phyloP scores from a whole-genome alignment of 306 rosid genomes.

The Vigna angularis region DNA sequence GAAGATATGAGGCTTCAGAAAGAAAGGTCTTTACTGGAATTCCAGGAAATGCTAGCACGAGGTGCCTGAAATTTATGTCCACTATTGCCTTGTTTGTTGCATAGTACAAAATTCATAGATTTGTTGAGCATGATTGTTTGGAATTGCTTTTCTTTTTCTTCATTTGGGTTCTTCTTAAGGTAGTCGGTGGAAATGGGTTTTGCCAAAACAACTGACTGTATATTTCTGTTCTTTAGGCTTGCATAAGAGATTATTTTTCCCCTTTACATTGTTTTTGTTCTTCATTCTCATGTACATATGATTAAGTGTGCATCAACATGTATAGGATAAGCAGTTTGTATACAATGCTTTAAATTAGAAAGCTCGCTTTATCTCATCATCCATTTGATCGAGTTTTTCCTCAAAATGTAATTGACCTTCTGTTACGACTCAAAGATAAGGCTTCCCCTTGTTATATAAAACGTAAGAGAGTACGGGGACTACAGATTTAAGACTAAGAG shows the following conservation, averaged over 20 bases:
- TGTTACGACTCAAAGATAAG: neutral
- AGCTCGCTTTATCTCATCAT: neutral
- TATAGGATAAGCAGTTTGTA: conserved; percentile 24
- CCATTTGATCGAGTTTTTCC: neutral
- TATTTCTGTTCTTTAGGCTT: neutral
- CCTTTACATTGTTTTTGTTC: conserved; percentile 13
- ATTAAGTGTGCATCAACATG: conserved; percentile 20
- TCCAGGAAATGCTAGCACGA: conserved; percentile 47
- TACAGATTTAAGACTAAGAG: neutral
- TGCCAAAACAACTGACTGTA: neutral
- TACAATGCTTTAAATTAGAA: conserved; percentile 13
- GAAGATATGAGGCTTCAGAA: conserved; percentile 50
- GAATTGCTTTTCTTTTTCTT: conserved; percentile 19
- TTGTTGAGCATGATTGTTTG: conserved; percentile 6
- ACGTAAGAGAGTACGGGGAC: neutral
- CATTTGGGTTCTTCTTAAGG: neutral
- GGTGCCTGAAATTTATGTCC: conserved; percentile 28
- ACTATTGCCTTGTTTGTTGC: neutral
- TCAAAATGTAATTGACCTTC: neutral
- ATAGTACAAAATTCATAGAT: neutral
- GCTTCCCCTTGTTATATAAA: neutral
- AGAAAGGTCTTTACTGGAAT: conserved; percentile 49
- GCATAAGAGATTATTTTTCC: neutral
- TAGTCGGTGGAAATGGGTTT: neutral
- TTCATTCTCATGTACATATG: conserved; percentile 10